phyloP scores from a whole-genome alignment of 495 filamentous ascomycete species.

The Thermochaetoides thermophila region DNA sequence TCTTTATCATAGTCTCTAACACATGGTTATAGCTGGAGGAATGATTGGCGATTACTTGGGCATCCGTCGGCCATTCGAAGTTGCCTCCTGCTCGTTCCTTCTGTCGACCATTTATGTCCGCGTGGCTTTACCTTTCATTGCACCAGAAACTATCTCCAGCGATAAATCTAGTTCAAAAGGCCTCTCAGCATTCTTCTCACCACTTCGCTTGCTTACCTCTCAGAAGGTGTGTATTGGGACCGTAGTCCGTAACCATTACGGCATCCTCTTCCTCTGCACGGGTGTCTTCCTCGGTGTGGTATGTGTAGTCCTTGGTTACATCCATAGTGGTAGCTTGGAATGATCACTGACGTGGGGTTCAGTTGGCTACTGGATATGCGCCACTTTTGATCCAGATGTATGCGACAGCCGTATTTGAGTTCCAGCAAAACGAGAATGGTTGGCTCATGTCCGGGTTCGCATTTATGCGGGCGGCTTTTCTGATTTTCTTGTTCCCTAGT shows the following conservation, averaged over 20 bases:
- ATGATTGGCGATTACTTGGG: conserved; percentile 36
- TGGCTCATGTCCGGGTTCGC: conserved; percentile 37
- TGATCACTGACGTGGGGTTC: background rate
- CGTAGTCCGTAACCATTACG: conserved; percentile 27
- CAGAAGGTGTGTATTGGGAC: conserved; percentile 32
- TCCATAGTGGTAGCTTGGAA: background rate
- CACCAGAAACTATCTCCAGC: conserved; percentile 19
- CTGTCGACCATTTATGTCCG: conserved; percentile 22
- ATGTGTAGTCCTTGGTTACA: conserved; percentile 9
- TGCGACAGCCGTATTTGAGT: conserved; percentile 38
- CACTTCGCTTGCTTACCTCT: conserved; percentile 35
- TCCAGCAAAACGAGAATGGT: conserved; percentile 38
- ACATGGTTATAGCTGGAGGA: conserved; percentile 27
- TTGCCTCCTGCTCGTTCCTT: conserved; percentile 34
- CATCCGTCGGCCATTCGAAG: conserved; percentile 37
- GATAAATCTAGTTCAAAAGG: conserved; percentile 19
- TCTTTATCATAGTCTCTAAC: no score
- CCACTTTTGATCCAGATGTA: conserved; percentile 38
- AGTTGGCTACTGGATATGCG: conserved; percentile 40
- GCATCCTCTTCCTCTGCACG: conserved; percentile 35
- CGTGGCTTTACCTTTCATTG: conserved; percentile 27
- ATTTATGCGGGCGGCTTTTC: conserved; percentile 36
- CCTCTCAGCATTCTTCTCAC: conserved; percentile 35
- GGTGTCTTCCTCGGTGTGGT: conserved; percentile 42
- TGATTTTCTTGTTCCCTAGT: conserved; percentile 38